Conservation (phyloP, 2,329 filamentous ascomycete genomes). For the Oidium heveae region DNA sequence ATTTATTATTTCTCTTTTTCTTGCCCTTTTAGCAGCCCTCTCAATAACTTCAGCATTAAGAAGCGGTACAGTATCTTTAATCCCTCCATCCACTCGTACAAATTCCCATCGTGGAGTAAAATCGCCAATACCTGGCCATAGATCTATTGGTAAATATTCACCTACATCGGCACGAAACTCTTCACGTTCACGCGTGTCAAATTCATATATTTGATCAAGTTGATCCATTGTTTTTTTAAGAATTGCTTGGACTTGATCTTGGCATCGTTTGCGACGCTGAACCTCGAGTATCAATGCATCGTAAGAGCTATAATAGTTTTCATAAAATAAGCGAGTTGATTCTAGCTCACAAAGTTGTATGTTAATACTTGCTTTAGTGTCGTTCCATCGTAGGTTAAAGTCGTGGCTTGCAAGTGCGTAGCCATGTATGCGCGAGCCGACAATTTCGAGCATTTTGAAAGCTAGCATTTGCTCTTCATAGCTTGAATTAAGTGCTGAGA, state of each 20-base stretch:
- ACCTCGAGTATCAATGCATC: slow-evolving; percentile 66
- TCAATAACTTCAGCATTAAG: slow-evolving; percentile 9
- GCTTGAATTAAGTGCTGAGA: slow-evolving; percentile 27
- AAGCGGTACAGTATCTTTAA: slow-evolving; percentile 5
- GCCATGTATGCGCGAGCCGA: slow-evolving; percentile 37
- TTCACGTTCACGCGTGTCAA: slow-evolving; percentile 49
- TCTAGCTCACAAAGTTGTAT: slow-evolving; percentile 51
- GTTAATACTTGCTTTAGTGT: slow-evolving; percentile 45
- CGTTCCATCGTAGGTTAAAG: slow-evolving; percentile 44
- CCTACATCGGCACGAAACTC: slow-evolving; percentile 61
- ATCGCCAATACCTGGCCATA: slow-evolving; percentile 57
- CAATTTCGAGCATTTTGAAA: slow-evolving; percentile 38
- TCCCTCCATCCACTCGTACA: slow-evolving; percentile 4
- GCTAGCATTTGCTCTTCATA: slow-evolving; percentile 35
- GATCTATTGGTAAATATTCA: slow-evolving; percentile 64
- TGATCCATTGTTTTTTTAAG: slow-evolving; percentile 55
- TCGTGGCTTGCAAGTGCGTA: slow-evolving; percentile 39
- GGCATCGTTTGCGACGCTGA: slow-evolving; percentile 44
- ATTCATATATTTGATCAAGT: slow-evolving; percentile 47
- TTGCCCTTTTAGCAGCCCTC: slow-evolving; percentile 8
- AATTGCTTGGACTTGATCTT: slow-evolving; percentile 47
- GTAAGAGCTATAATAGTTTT: slow-evolving; percentile 65
- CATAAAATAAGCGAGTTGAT: slow-evolving; percentile 58
- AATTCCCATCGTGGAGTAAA: slow-evolving; percentile 11
- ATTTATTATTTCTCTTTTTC: slow-evolving; percentile 4